phyloP scores from a whole-genome alignment of 2,329 filamentous ascomycete species.

The Orbilia ellipsospora region DNA sequence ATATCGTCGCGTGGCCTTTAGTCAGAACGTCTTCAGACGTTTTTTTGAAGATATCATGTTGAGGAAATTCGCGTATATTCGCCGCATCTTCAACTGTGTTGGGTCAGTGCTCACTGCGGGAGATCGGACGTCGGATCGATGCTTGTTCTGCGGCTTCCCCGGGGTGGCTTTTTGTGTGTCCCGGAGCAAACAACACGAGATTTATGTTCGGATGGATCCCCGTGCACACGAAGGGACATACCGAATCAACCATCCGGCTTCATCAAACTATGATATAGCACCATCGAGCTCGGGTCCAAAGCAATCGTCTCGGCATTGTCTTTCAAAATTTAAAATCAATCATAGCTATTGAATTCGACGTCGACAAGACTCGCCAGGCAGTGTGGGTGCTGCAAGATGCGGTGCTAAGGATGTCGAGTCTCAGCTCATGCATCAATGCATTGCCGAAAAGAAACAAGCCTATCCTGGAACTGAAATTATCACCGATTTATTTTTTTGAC shows the following conservation, averaged over 20 bases:
- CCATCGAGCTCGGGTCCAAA: too few species aligned
- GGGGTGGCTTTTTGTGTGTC: not conserved
- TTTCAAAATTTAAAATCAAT: too few species aligned
- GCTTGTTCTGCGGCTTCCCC: slow-evolving; percentile 10
- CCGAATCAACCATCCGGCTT: not conserved
- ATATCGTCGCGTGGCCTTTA: too few species aligned
- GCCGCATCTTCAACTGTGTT: slow-evolving; percentile 12
- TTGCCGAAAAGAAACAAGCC: too few species aligned
- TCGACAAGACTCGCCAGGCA: too few species aligned
- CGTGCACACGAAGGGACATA: not conserved
- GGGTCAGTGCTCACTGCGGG: slow-evolving; percentile 10
- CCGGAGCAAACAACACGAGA: too few species aligned
- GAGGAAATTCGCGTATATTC: not conserved
- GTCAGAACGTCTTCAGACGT: not conserved
- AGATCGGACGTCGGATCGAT: slow-evolving; percentile 30
- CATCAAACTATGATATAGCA: too few species aligned
- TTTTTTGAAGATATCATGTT: not conserved
- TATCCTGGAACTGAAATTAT: too few species aligned
- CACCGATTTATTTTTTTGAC: too few species aligned
- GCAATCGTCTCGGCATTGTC: too few species aligned
- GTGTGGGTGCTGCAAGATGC: not conserved
- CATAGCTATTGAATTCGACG: too few species aligned
- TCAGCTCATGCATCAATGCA: not conserved
- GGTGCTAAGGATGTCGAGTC: too few species aligned
- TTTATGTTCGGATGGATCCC: not conserved